Conservation (phyloP, 768 basidiomycete species). For the Pisolithus microcarpus region DNA sequence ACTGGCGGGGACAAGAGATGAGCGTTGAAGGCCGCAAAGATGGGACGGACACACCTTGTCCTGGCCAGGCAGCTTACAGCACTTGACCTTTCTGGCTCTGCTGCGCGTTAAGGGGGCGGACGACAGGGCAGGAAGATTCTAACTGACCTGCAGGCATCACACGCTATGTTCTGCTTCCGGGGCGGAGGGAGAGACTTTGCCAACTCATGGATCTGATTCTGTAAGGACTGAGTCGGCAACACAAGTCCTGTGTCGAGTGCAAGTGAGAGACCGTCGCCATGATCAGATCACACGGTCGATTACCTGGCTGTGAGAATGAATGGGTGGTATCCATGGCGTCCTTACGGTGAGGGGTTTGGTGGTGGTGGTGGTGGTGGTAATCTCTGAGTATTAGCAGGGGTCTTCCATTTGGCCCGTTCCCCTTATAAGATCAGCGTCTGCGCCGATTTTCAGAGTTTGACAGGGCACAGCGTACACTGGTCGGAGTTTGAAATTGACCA, state of each 20-base stretch:
- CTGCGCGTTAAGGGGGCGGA: conserved; percentile 5
- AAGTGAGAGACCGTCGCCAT: neutral
- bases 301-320: conserved; percentile 31
- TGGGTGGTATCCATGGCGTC: conserved; percentile 20
- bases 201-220: conserved; percentile 77
- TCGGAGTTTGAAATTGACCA: conserved; percentile 20
- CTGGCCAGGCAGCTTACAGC: conserved; percentile 72
- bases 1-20: conserved; percentile 34
- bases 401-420: no score
- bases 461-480: conserved; percentile 8
- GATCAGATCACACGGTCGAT: neutral
- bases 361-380: no score
- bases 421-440: conserved; percentile 5
- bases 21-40: conserved; percentile 2
- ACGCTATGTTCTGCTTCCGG: conserved; percentile 88
- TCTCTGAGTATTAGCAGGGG: no score
- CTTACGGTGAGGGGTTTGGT: conserved; percentile 8
- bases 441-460: neutral
- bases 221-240: conserved; percentile 59
- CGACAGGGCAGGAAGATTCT: neutral
- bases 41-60: conserved; percentile 54
- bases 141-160: conserved; percentile 80
- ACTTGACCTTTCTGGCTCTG: conserved; percentile 85
- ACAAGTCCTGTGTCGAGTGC: conserved; percentile 40
- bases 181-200: conserved; percentile 76